Evolutionary conservation across 2,329 filamentous ascomycete species (phyloP), one percentile per base, ranked within the genome.

Genomic region (Endoconidiophora laricicola): DNA sequence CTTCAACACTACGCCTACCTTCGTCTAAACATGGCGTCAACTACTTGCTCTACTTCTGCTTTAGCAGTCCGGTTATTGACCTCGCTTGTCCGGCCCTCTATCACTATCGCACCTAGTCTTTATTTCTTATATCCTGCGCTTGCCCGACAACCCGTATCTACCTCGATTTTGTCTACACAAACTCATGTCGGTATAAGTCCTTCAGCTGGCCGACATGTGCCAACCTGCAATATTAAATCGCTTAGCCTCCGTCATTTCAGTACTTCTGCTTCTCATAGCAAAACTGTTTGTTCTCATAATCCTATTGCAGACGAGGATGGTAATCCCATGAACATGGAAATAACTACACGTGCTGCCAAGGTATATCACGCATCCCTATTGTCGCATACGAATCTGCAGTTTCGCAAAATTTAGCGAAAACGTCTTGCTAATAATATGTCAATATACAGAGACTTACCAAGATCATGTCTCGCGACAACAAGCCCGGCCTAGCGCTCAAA

Each of bases 401-500:
- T 9, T 33, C 26, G 16, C 26, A 6, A 29, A 10, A 29, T 29
- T 29, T 10, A 12, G 9, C 9, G 29, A 33, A 33, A 33, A 33
- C 24, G 29, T 12, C 7, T 9, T 33, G 12, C 29, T 33, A 33
- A 33, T 3, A 6, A 33, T 33, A 12, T 33, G 12, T 10, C 9
- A 33, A 33, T 9, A 9, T 36, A 37, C 57, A 79, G 75, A 83
- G 87, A 36, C 77, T 95, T 29, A 72, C 76, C 52, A 74, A 86
- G 56, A 94, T 91, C 55, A 87, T 86, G 72, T 60, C 66, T 37
- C 76, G 79, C 57, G 79, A 84, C 58, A 60, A 63, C 16, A 93
- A 94, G 62, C 85, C 86, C 2, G 72, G 83, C 59, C 76, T 94
- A 29, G 85, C 87, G 22, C 74, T 98, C n/a, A 84, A 90, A 48